Percentiles rank a stretch among this genome's conserved stretches.
phyloP scores from a whole-genome alignment of 495 filamentous ascomycete species.

The Aspergillus conjunctus region DNA sequence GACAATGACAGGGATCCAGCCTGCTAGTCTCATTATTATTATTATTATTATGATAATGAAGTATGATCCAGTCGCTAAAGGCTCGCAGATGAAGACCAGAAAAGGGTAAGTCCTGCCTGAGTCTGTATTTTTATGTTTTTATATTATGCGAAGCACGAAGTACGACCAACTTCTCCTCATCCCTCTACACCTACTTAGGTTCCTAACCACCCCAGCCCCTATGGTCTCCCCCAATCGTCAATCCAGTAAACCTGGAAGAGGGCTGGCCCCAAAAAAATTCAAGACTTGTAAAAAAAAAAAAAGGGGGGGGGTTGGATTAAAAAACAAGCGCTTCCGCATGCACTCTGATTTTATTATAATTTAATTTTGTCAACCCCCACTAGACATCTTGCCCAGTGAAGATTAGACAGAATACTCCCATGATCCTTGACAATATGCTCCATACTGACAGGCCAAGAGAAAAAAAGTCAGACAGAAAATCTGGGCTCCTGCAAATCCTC shows the following conservation, averaged over 20 bases:
- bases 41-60: too few species aligned
- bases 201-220: not conserved
- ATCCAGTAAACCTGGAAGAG: not conserved
- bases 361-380: conserved; percentile 5
- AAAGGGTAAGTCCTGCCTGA: conserved; percentile 4
- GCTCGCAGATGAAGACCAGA: not conserved
- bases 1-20: conserved; percentile 24
- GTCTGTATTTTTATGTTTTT: not conserved
- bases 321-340: not conserved
- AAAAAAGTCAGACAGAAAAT: not conserved
- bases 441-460: conserved; percentile 2
- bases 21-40: conserved; percentile 12
- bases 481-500: not conserved
- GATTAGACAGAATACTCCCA: conserved; percentile 1
- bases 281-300: not conserved
- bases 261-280: not conserved
- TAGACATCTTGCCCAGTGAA: conserved; percentile 10
- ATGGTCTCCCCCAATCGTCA: not conserved
- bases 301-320: not conserved
- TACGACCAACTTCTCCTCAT: too few species aligned
- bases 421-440: conserved; percentile 17
- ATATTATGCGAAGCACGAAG: not conserved
- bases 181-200: not conserved
- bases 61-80: conserved; percentile 5
- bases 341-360: not conserved